Conservation (phyloP, 495 filamentous ascomycete species). For the Xylaria cubensis region DNA sequence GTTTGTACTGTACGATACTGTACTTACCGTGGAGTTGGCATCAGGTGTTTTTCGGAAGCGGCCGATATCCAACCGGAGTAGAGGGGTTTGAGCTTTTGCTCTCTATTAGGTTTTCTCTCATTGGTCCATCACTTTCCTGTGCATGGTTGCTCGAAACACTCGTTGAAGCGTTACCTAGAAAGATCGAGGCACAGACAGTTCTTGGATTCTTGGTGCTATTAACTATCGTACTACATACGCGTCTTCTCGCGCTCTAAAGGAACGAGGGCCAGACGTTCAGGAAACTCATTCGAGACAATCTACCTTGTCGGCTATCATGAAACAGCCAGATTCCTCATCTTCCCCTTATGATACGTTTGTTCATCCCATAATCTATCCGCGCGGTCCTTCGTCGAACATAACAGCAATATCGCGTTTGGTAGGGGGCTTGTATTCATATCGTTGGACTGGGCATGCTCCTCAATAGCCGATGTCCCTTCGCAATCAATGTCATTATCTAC, state of each 20-base stretch:
- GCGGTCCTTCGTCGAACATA: background rate
- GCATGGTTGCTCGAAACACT: constrained; percentile 15
- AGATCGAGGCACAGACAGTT: constrained; percentile 11
- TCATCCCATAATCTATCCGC: background rate
- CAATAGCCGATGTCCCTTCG: background rate
- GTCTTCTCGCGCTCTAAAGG: background rate
- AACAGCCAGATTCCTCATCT: background rate
- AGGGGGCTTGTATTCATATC: background rate
- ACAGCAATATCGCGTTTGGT: background rate
- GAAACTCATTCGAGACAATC: background rate
- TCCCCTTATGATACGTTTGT: background rate
- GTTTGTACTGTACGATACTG: background rate
- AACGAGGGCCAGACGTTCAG: background rate
- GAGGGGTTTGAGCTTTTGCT: background rate
- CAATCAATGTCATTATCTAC: background rate
- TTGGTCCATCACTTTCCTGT: background rate
- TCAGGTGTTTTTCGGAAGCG: constrained; percentile 18
- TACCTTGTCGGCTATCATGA: background rate
- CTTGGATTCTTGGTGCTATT: background rate
- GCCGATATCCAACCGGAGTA: constrained; percentile 23
- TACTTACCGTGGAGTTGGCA: constrained; percentile 2
- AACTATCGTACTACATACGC: background rate
- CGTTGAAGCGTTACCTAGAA: constrained; percentile 3
- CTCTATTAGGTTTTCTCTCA: background rate
- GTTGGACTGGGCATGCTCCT: background rate